Evolutionary conservation across 192 early-diverging fungal species (phyloP).

Genomic region (Helicostylum pulchrum): DNA sequence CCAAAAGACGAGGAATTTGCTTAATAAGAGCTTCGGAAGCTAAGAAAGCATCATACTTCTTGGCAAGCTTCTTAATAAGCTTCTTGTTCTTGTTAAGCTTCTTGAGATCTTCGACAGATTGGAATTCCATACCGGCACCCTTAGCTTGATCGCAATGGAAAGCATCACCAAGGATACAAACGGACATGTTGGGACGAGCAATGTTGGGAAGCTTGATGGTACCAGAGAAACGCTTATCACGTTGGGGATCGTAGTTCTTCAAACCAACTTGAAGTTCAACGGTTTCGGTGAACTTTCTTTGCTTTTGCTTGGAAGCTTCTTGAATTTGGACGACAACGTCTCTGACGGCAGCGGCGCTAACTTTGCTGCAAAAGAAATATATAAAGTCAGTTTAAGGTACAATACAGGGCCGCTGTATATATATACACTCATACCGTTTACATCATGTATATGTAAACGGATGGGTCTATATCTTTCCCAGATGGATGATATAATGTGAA

Average conservation of each 20-base stretch:
- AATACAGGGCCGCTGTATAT: neutral
- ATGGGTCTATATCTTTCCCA: constrained; percentile 17
- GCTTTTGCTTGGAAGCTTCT: constrained; percentile 79
- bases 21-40: constrained; percentile 97
- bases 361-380: constrained; percentile 56
- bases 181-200: constrained; percentile 91
- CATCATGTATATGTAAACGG: neutral
- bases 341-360: constrained; percentile 87
- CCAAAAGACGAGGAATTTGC: constrained; percentile 98
- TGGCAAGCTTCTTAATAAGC: constrained; percentile 98
- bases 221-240: constrained; percentile 99
- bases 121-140: constrained; percentile 81
- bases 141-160: constrained; percentile 96
- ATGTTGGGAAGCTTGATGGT: constrained; percentile 92
- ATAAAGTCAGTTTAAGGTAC: neutral
- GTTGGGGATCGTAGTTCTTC: constrained; percentile 99
- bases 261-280: constrained; percentile 98
- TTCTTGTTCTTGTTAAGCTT: constrained; percentile 99
- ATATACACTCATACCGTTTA: neutral
- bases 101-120: constrained; percentile 97
- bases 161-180: constrained; percentile 95
- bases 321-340: constrained; percentile 70
- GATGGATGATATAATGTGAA: neutral
- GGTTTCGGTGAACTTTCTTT: constrained; percentile 95
- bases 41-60: constrained; percentile 97